These are phyloP conservation scores for Mortierella sp. DNA, from an alignment of 371 early-diverging fungal species.

Conservation along the genomic window DNA sequence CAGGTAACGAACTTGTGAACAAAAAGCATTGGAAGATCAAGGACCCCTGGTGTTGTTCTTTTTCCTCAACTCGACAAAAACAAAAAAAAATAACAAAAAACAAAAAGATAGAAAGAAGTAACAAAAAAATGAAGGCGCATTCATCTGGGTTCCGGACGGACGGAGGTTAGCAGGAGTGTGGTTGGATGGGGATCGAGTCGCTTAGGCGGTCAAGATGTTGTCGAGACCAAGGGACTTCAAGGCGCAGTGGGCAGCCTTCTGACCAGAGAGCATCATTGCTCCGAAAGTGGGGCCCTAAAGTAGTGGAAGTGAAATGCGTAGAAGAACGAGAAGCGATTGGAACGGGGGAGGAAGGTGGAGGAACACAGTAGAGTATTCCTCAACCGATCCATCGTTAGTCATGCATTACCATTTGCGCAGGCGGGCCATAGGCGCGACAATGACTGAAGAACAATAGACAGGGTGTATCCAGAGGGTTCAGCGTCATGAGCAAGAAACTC, in stretches of 20 bases:
- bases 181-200: background rate
- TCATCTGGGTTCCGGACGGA: background rate
- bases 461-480: background rate
- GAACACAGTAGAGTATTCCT: constrained; percentile 27
- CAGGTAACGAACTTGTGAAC: constrained; percentile 14
- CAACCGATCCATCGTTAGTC: constrained; percentile 9
- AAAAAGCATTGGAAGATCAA: constrained; percentile 44
- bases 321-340: background rate
- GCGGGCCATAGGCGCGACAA: background rate
- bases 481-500: background rate
- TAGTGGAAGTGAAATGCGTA: background rate
- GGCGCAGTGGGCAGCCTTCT: constrained; percentile 77
- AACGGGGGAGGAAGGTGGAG: constrained; percentile 2
- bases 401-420: constrained; percentile 9
- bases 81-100: background rate
- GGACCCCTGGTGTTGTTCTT: constrained; percentile 57
- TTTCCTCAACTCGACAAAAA: background rate
- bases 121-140: constrained; percentile 4
- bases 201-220: constrained; percentile 43
- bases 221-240: constrained; percentile 56
- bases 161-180: background rate
- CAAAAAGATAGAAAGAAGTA: too few relatives aligned
- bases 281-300: constrained; percentile 76
- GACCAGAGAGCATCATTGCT: constrained; percentile 81
- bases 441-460: background rate